Evolutionary conservation across 1,284 basidiomycete genomes (phyloP).

Genomic region (Erythrobasidium hasegawianum): DNA sequence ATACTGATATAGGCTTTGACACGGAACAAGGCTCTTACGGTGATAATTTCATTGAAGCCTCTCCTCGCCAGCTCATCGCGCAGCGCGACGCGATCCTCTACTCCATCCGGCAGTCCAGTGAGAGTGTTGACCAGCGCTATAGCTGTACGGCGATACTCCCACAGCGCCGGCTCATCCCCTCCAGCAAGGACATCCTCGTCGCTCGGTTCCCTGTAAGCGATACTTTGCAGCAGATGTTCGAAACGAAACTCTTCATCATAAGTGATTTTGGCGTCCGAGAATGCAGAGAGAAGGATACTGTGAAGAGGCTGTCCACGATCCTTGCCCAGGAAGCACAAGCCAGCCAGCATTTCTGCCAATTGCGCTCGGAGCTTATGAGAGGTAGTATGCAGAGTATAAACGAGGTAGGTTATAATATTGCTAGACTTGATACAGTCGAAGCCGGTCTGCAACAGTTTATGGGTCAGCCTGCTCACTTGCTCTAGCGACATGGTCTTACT

Average conservation of each 20-base stretch:
- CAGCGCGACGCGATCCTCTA: slow-evolving; percentile 72
- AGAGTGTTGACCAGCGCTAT: slow-evolving; percentile 78
- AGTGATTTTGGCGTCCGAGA: slow-evolving; percentile 72
- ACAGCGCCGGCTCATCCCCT: slow-evolving; percentile 63
- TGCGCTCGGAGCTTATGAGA: slow-evolving; percentile 67
- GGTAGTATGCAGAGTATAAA: slow-evolving; percentile 63
- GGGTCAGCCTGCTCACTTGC: slow-evolving; percentile 17
- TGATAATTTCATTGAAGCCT: slow-evolving; percentile 75
- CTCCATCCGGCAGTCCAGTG: slow-evolving; percentile 66
- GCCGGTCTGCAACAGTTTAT: slow-evolving; percentile 56
- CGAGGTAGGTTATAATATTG: slow-evolving; percentile 66
- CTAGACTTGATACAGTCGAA: slow-evolving; percentile 65
- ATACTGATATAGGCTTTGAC: background rate
- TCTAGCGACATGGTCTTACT: slow-evolving; percentile 53
- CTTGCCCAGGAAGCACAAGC: slow-evolving; percentile 70
- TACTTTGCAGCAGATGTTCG: slow-evolving; percentile 64
- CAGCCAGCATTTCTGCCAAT: slow-evolving; percentile 73
- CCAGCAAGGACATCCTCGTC: slow-evolving; percentile 50
- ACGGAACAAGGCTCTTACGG: slow-evolving; percentile 56
- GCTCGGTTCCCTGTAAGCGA: slow-evolving; percentile 55
- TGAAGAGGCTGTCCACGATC: slow-evolving; percentile 59
- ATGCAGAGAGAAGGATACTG: slow-evolving; percentile 65
- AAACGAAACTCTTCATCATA: slow-evolving; percentile 74
- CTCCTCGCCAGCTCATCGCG: slow-evolving; percentile 74
- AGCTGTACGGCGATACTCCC: slow-evolving; percentile 73